Evolutionary conservation across 2,329 filamentous ascomycete species (phyloP), one percentile per base, ranked within the genome.

Genomic region (Fusarium sacchari): DNA sequence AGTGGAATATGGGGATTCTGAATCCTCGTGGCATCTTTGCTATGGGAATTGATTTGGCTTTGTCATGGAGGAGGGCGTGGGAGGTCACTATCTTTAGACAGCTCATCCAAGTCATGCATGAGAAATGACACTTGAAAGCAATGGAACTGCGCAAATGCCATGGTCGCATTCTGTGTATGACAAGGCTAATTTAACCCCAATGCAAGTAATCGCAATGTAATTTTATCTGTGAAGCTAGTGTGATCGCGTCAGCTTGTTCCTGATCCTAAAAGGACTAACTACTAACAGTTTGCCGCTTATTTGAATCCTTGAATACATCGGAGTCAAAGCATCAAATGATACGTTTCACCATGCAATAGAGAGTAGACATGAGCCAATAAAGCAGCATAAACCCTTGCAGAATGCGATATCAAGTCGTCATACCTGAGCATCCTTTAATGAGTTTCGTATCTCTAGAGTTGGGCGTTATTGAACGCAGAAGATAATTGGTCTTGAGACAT

Each of bases 1-100:
- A 46, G 71, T 56, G 71, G 70, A 60, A 55, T 32, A 40, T 42
- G 63, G 32, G 60, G 64, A 69, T 56, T 63, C 69, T 61, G 67
- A 57, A 64, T 57, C 64, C 57, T 49, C 52, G n/a, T 49, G 60
- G 53, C 47, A 71, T 64, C 22, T 42, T 46, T 68, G 37, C 66
- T 49, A 50, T 52, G 47, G 47, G 60, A 40, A 68, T 63, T 64
- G 58, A 42, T 61, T 73, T 65, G 37, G 30, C 30, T 46, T 60
- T 60, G 52, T 47, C 57, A 72, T 53, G 69, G 30, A 40, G 44
- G 46, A 34, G 24, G 43, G 69, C n/a, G 53, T 59, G 34, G 71
- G 56, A 62, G 67, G 71, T 55, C 28, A 55, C 55, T 53, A 52
- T 74, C 71, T 73, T 74, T 74, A 73, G 71, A 73, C 49, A 47